Conservation (phyloP, 2,329 filamentous ascomycete genomes). For the Fusarium newnesense region DNA sequence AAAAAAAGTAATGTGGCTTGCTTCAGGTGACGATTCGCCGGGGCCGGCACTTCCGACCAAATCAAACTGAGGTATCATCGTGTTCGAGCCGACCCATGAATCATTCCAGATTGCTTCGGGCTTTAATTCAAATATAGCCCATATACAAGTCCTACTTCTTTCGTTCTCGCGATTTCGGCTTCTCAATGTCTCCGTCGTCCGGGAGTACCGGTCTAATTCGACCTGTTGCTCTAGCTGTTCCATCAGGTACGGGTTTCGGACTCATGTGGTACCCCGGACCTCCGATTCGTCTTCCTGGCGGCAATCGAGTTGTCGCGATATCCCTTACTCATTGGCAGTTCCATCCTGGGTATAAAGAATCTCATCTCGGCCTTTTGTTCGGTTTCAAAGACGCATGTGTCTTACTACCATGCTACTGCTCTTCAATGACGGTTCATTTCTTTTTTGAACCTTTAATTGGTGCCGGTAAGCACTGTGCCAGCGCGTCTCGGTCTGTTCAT, state of each 20-base stretch:
- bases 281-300: slow-evolving; percentile 5
- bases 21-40: slow-evolving; percentile 9
- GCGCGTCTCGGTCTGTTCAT: slow-evolving; percentile 62
- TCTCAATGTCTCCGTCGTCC: slow-evolving; percentile 3
- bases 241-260: slow-evolving; percentile 19
- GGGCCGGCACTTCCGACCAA: slow-evolving; percentile 10
- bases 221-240: neutral
- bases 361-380: slow-evolving; percentile 17
- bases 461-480: slow-evolving; percentile 65
- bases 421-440: slow-evolving; percentile 39
- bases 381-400: neutral
- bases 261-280: slow-evolving; percentile 11
- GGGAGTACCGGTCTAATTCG: neutral
- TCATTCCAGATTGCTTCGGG: neutral
- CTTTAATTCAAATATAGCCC: slow-evolving; percentile 9
- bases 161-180: slow-evolving; percentile 1
- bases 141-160: slow-evolving; percentile 7
- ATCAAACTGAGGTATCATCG: slow-evolving; percentile 24
- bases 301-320: slow-evolving; percentile 1
- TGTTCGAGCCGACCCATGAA: slow-evolving; percentile 10
- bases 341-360: slow-evolving; percentile 34
- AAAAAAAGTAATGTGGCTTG: neutral
- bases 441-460: slow-evolving; percentile 60
- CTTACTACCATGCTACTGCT: slow-evolving; percentile 13
- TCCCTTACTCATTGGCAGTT: slow-evolving; percentile 7